Evolutionary conservation across 768 basidiomycete species (phyloP), one percentile per base, ranked within the genome.

Genomic region (Boletus sp.): DNA sequence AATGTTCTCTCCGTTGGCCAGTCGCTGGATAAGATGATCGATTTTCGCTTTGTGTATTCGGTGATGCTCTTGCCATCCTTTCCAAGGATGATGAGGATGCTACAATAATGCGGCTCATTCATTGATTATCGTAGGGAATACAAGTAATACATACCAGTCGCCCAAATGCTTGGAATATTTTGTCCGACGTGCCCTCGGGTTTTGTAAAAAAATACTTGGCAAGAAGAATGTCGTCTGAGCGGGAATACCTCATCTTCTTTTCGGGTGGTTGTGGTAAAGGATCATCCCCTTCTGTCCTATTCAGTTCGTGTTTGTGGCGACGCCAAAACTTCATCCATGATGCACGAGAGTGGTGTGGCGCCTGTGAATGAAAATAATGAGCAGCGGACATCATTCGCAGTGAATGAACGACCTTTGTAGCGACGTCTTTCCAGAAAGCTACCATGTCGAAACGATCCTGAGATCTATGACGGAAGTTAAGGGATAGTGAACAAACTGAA

Each of bases 291-390:
- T 84, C 83, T 3, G 76, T 74, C 53, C 80, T 81, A 48, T 85
- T 78, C 35, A 91, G 73, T 61, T 93, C 91, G 61, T 93, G 91
- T 60, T 90, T 90, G 68, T 93, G 91, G 51, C 91, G 77, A 15
- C 91, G 80, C 83, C 90, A 93, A 70, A 85, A 93, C 71, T 93
- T 93, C 89, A 93, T 91, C 91, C 91, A 93, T 7, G 91, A 93
- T 44, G 91, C 91, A 35, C 90, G 84, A 25, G 91, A 93, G 65
- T 93, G 91, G 70, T 93, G 91, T 0, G 91, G 91, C 0, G 90
- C 90, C 87, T 90, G 62, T 21, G 21, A 44, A 48, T 21, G n/a
- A 25, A 37, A 35, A 33, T 10, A 8, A 33, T 62, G 30, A 59
- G 50, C 37, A 23, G 25, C 17, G 50, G 49, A 19, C 0, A 19